Evolutionary conservation across 768 basidiomycete species (phyloP), one percentile per base, ranked within the genome.

Genomic region (Lepiota brunneoincarnata): DNA sequence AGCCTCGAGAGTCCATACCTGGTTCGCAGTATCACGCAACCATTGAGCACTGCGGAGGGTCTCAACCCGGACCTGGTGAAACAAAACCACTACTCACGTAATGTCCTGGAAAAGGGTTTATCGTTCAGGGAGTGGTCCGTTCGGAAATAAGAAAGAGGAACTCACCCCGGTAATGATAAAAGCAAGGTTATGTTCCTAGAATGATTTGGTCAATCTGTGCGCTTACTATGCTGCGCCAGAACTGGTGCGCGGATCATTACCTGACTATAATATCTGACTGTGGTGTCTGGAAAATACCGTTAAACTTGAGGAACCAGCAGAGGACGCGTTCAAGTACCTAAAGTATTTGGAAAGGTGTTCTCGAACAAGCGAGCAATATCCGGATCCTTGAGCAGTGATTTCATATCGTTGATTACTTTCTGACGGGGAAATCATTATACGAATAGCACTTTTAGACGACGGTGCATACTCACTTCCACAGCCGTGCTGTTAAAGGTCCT

Each of bases 21-120:
- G 88, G 63, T 91, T 91, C 21, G 82, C 86, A 18, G 89, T 88
- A 63, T 91, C 89, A 46, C 89, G 84, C 35, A 91, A 75, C 89
- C 89, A 91, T 63, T 91, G 89, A 2, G 89, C 89, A 28, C 88
- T 91, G 55, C 31, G 44, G 37, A 53, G 35, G 34, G 64, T 31
- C 63, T 48, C 34, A 36, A 26, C 35, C 10, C 40, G 20, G 4
- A 14, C 9, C 18, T 21, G 23, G 26, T 45, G 20, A 35, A 40
- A 54, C 17, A 21, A 21, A 46, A 49, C 35, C 10, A 9, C 31
- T 31, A 73, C 83, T 44, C 65, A 89, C 88, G 84, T 85, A 60
- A 91, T 88, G 63, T 90, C 87, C 86, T 87, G 45, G 11, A 43
- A 17, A 41, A 28, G 6, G 41, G 36, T 23, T 20, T 51, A 24